Evolutionary conservation across 805 yeast genomes (phyloP).

Genomic region (Cyberlindnera subsufficiens): DNA sequence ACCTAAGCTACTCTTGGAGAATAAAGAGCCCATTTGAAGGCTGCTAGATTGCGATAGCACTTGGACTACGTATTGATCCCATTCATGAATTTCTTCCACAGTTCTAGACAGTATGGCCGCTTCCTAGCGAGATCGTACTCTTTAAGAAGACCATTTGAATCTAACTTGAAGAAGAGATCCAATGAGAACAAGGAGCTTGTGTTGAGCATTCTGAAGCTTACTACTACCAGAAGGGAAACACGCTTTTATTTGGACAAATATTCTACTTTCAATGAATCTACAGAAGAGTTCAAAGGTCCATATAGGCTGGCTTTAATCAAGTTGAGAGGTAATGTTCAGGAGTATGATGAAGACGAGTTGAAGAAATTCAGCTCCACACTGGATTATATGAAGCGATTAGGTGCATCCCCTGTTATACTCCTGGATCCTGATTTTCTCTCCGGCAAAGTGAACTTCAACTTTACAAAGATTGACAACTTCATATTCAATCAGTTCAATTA

Average conservation of each 20-base stretch:
- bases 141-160: constrained; percentile 1
- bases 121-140: no score
- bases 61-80: no score
- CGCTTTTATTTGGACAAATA: constrained; percentile 73
- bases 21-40: no score
- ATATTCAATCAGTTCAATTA: constrained; percentile 18
- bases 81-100: no score
- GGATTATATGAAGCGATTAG: constrained; percentile 18
- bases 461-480: constrained; percentile 12
- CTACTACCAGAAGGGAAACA: constrained; percentile 93
- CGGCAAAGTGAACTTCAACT: constrained; percentile 13
- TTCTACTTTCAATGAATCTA: constrained; percentile 29
- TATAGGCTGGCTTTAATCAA: constrained; percentile 24
- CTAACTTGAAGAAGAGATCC: constrained; percentile 15
- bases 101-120: no score
- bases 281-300: constrained; percentile 1
- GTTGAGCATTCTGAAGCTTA: constrained; percentile 77
- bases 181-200: constrained; percentile 62
- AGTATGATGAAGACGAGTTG: constrained; percentile 10
- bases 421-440: constrained; percentile 21
- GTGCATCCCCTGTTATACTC: constrained; percentile 17
- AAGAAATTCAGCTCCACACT: constrained; percentile 14
- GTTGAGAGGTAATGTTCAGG: constrained; percentile 20
- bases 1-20: no score
- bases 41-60: no score